phyloP scores from a whole-genome alignment of 1,139 yeast genomes.

The Hyphopichia fennica region DNA sequence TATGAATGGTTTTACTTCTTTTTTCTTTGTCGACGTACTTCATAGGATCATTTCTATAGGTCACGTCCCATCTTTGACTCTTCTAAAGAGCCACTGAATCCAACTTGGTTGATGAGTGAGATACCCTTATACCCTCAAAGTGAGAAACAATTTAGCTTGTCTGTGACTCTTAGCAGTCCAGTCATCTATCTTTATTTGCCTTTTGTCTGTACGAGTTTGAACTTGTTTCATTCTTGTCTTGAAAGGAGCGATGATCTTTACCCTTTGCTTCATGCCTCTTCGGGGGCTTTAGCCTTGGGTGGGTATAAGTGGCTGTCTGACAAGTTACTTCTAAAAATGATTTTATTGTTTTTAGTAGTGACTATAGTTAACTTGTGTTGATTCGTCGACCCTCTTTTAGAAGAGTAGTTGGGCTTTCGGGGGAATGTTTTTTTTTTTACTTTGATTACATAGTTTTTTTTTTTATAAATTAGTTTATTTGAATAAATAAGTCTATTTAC shows the following conservation, averaged over 20 bases:
- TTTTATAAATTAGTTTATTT: not conserved
- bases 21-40: slow-evolving; percentile 54
- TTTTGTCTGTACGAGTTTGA: slow-evolving; percentile 28
- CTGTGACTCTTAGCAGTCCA: slow-evolving; percentile 82
- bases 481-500: not conserved
- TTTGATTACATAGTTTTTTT: not conserved
- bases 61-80: slow-evolving; percentile 99
- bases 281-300: slow-evolving; percentile 87
- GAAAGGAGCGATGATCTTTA: slow-evolving; percentile 99
- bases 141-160: slow-evolving; percentile 70
- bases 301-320: slow-evolving; percentile 99
- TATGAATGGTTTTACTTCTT: slow-evolving; percentile 9
- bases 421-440: not conserved
- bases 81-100: slow-evolving; percentile 99
- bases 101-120: slow-evolving; percentile 99
- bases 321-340: slow-evolving; percentile 55
- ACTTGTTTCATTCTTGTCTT: slow-evolving; percentile 12
- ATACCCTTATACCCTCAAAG: slow-evolving; percentile 94
- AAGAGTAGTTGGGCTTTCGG: not conserved
- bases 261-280: slow-evolving; percentile 83
- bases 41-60: slow-evolving; percentile 99
- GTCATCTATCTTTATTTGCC: slow-evolving; percentile 69
- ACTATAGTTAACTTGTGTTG: slow-evolving; percentile 20
- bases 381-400: slow-evolving; percentile 19
- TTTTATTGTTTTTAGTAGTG: slow-evolving; percentile 6